phyloP scores from a whole-genome alignment of 2,329 filamentous ascomycete species.

The Aspergillus sp. region DNA sequence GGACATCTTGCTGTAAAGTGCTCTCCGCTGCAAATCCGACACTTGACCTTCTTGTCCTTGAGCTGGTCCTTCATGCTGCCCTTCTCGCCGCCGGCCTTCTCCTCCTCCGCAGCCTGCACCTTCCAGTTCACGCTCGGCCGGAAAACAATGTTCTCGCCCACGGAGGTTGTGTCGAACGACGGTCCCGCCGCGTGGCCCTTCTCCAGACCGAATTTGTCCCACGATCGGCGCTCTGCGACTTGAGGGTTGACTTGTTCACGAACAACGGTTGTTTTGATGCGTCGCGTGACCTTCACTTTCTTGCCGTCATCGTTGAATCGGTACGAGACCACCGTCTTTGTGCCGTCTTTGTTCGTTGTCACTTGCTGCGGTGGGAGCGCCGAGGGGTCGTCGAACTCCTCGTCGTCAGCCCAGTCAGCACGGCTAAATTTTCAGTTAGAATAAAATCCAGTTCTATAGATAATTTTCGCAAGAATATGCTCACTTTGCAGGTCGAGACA shows the following conservation, averaged over 20 bases:
- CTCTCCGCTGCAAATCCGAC: slow-evolving; percentile 96
- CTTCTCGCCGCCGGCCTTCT: slow-evolving; percentile 47
- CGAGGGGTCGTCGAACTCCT: slow-evolving; percentile 77
- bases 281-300: slow-evolving; percentile 94
- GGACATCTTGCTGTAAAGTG: slow-evolving; percentile 99
- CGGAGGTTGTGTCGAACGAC: slow-evolving; percentile 78
- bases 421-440: slow-evolving; percentile 36
- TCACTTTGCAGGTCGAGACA: slow-evolving; percentile 45
- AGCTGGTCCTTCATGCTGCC: slow-evolving; percentile 61
- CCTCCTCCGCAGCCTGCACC: slow-evolving; percentile 70
- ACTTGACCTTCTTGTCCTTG: slow-evolving; percentile 99
- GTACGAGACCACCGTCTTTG: slow-evolving; percentile 89
- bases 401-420: slow-evolving; percentile 90
- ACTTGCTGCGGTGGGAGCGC: slow-evolving; percentile 78
- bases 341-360: slow-evolving; percentile 96
- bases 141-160: slow-evolving; percentile 98
- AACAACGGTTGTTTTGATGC: slow-evolving; percentile 84
- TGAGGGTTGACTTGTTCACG: slow-evolving; percentile 93
- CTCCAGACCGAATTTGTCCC: slow-evolving; percentile 87
- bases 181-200: slow-evolving; percentile 79
- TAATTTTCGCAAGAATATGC: slow-evolving; percentile 12
- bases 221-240: slow-evolving; percentile 87
- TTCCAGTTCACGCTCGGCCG: slow-evolving; percentile 90
- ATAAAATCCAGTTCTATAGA: not conserved
- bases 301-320: slow-evolving; percentile 86